Evolutionary conservation across 2,329 filamentous ascomycete species (phyloP).

Genomic region (Basipetospora sp.): DNA sequence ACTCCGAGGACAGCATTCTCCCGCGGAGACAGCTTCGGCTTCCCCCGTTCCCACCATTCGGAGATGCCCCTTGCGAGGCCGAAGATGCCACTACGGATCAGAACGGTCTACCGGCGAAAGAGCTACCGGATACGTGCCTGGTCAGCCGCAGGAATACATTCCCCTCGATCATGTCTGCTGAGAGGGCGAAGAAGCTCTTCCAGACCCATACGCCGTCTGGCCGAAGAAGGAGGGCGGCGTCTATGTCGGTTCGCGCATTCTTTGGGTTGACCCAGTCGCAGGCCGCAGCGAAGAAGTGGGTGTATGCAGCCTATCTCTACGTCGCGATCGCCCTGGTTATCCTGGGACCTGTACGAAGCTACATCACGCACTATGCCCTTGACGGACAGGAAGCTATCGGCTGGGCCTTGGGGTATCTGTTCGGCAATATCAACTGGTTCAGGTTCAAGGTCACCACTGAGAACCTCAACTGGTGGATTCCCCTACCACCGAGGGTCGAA

Average conservation of each 20-base stretch:
- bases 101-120: slow-evolving; percentile 1
- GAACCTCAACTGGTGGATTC: slow-evolving; percentile 61
- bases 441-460: slow-evolving; percentile 55
- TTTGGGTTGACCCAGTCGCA: slow-evolving; percentile 67
- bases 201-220: slow-evolving; percentile 44
- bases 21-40: background rate
- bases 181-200: slow-evolving; percentile 16
- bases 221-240: slow-evolving; percentile 49
- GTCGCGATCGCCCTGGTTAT: slow-evolving; percentile 49
- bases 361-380: slow-evolving; percentile 54
- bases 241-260: slow-evolving; percentile 54
- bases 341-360: slow-evolving; percentile 54
- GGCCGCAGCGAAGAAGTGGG: slow-evolving; percentile 62
- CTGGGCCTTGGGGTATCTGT: slow-evolving; percentile 80
- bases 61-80: background rate
- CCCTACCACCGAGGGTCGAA: slow-evolving; percentile 39
- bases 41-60: background rate
- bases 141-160: slow-evolving; percentile 35
- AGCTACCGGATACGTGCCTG: slow-evolving; percentile 11
- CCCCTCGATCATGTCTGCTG: slow-evolving; percentile 24
- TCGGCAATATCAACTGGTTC: slow-evolving; percentile 62
- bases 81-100: background rate
- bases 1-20: background rate
- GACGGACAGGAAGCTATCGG: slow-evolving; percentile 66
- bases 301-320: slow-evolving; percentile 73